A percentile compares a stretch with the other conserved stretches of the same genome.
Conservation (phyloP, 441 rosid genomes). For the Biscutella laevigata region DNA sequence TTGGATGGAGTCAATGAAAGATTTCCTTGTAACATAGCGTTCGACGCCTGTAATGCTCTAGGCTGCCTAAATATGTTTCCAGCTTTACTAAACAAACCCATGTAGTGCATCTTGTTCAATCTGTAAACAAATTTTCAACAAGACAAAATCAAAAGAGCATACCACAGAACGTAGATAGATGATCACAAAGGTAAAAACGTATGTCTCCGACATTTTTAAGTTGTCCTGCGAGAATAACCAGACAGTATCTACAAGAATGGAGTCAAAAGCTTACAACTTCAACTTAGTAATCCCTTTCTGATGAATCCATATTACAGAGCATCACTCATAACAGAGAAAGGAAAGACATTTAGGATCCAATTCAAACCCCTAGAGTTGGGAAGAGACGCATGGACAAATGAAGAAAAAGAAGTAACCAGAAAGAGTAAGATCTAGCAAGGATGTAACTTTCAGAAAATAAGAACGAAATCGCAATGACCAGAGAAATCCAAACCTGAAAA, state of each 20-base stretch:
- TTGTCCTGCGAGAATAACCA: not conserved
- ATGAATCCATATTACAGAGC: not conserved
- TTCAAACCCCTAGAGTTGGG: not conserved
- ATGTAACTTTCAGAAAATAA: not conserved
- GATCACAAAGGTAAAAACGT: constrained; percentile 1
- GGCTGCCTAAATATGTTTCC: constrained; percentile 31
- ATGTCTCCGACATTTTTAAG: not conserved
- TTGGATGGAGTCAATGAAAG: constrained; percentile 28
- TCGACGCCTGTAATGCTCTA: constrained; percentile 19
- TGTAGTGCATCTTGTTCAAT: constrained; percentile 27
- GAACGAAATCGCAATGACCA: not conserved
- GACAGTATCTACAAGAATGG: constrained; percentile 5
- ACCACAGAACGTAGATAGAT: not conserved
- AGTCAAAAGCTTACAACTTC: constrained; percentile 12
- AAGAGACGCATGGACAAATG: not conserved
- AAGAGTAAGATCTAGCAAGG: constrained; percentile 5
- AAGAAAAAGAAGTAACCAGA: not conserved
- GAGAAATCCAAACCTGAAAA: not conserved
- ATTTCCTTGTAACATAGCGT: constrained; percentile 27
- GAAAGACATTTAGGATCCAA: not conserved
- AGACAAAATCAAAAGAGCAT: not conserved
- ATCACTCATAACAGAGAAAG: constrained; percentile 6
- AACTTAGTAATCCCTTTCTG: not conserved
- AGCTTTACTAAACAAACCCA: constrained; percentile 27
- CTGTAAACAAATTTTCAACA: constrained; percentile 6